Percentiles rank a stretch among this genome's conserved stretches.
Evolutionary conservation across 148 eudicot species (phyloP).

Genomic region (Amaranthus hypochondriacus): DNA sequence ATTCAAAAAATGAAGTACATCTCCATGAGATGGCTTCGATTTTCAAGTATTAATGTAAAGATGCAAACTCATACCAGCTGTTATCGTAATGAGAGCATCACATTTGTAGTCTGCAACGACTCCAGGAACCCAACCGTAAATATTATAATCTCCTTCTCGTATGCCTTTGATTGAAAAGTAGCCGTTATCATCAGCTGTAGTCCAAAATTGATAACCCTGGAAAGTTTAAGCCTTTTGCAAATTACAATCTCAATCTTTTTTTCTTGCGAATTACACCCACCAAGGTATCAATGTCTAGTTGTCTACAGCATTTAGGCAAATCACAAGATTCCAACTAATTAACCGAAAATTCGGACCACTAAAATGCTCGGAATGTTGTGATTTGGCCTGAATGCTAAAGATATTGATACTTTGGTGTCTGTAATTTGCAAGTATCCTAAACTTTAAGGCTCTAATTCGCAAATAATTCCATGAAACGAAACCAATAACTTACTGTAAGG

Average conservation of each 20-base stretch:
- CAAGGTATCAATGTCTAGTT: too few relatives aligned
- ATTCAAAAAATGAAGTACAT: background rate
- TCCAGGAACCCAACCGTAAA: constrained; percentile 78
- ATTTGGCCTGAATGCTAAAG: too few relatives aligned
- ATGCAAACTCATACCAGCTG: constrained; percentile 39
- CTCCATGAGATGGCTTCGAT: background rate
- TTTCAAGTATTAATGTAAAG: background rate
- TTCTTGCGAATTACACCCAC: too few relatives aligned
- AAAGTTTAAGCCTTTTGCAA: background rate
- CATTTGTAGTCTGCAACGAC: constrained; percentile 68
- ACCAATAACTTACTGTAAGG: background rate
- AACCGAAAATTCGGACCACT: too few relatives aligned
- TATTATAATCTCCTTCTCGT: constrained; percentile 59
- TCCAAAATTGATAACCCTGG: constrained; percentile 92
- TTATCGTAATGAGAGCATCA: constrained; percentile 39
- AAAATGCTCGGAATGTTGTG: too few relatives aligned
- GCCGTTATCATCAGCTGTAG: constrained; percentile 55
- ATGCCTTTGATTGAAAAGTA: constrained; percentile 45
- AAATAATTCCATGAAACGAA: background rate
- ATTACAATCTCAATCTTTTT: too few relatives aligned
- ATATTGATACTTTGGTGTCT: too few relatives aligned
- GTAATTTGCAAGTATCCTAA: too few relatives aligned
- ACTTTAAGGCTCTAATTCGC: too few relatives aligned
- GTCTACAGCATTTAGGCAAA: too few relatives aligned
- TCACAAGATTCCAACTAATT: too few relatives aligned